Conservation (phyloP, 2,329 filamentous ascomycete species). For the Alternaria incomplexa region DNA sequence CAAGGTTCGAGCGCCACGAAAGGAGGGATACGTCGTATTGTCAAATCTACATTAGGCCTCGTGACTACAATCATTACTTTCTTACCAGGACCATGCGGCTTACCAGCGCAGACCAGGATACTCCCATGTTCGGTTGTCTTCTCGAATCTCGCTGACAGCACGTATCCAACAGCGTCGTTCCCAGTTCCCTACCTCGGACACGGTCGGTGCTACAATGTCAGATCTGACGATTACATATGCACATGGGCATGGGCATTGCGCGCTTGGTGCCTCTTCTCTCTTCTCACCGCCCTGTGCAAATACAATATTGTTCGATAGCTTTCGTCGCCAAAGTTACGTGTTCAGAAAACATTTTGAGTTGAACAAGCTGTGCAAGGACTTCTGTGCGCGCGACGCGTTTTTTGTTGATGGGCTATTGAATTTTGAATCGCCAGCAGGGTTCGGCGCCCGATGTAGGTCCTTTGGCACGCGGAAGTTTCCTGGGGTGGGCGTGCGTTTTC, state of each 20-base stretch:
- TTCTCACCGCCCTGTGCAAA: neutral
- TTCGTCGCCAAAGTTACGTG: neutral
- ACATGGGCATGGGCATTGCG: neutral
- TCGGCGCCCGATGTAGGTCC: constrained; percentile 1
- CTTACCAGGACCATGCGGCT: neutral
- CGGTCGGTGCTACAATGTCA: neutral
- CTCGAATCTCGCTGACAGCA: neutral
- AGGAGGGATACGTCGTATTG: neutral
- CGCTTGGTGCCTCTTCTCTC: neutral
- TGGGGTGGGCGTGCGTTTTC: neutral
- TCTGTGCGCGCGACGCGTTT: neutral
- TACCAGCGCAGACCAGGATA: neutral
- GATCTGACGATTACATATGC: neutral
- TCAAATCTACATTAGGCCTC: neutral
- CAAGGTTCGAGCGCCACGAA: neutral
- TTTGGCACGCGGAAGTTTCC: neutral
- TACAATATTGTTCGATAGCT: neutral
- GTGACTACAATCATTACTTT: neutral
- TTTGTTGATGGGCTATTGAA: neutral
- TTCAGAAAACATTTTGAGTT: neutral
- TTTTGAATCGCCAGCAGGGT: neutral
- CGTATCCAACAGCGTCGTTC: neutral
- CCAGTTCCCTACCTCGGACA: neutral
- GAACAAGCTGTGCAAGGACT: neutral
- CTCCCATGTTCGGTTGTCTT: neutral